Percentiles rank a stretch among this genome's conserved stretches.
Evolutionary conservation across 257 asterid genomes (phyloP).

Genomic region (Fraxinus anomala): DNA sequence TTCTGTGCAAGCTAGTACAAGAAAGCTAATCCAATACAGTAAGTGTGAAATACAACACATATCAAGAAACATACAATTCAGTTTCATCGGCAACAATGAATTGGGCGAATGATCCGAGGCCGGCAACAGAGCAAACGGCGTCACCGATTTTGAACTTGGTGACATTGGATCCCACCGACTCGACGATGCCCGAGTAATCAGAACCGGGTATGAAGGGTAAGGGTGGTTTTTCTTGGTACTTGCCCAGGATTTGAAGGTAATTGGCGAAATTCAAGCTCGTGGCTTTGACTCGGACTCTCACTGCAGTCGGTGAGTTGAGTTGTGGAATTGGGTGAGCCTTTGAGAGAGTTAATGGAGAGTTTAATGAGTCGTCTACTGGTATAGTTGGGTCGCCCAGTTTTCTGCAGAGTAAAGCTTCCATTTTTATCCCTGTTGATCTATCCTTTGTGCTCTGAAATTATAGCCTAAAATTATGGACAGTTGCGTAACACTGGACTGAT

Average conservation of each 20-base stretch:
- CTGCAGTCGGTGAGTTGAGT: constrained; percentile 58
- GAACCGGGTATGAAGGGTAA: constrained; percentile 90
- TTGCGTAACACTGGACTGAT: too few species aligned
- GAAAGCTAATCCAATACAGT: neutral
- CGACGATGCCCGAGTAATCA: constrained; percentile 89
- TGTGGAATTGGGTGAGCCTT: constrained; percentile 65
- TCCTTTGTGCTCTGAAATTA: neutral
- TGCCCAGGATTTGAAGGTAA: constrained; percentile 82
- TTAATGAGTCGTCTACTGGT: constrained; percentile 41
- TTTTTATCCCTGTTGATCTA: constrained; percentile 16
- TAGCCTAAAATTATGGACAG: too few species aligned
- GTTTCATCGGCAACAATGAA: constrained; percentile 79
- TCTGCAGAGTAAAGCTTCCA: constrained; percentile 91
- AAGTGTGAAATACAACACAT: neutral
- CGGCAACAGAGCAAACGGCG: constrained; percentile 68
- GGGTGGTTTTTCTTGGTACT: constrained; percentile 86
- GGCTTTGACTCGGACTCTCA: constrained; percentile 76
- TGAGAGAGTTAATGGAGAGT: constrained; percentile 60
- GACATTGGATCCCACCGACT: constrained; percentile 62
- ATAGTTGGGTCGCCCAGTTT: constrained; percentile 82
- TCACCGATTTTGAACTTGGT: constrained; percentile 82
- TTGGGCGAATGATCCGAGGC: constrained; percentile 82
- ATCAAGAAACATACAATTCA: constrained; percentile 50
- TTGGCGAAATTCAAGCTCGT: constrained; percentile 93
- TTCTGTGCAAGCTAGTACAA: neutral